phyloP scores from a whole-genome alignment of 148 eudicot species.

The Vaccinium corymbosum region DNA sequence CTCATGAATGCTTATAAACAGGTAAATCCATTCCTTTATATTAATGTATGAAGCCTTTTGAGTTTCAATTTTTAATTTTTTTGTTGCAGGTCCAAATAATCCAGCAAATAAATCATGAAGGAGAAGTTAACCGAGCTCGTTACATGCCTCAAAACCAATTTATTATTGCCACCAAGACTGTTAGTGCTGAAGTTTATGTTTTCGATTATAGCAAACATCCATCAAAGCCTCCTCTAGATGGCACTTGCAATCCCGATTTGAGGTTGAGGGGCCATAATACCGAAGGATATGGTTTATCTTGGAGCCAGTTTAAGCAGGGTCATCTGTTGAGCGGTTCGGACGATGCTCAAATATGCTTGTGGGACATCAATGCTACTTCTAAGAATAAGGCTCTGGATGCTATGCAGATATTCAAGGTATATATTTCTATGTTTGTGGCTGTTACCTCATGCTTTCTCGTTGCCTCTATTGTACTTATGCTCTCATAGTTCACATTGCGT shows the following conservation, averaged over 20 bases:
- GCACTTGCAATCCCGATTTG: conserved; percentile 72
- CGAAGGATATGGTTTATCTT: conserved; percentile 50
- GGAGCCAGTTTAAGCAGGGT: too few species aligned
- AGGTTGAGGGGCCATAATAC: conserved; percentile 78
- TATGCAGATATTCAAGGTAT: too few species aligned
- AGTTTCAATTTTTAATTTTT: background rate
- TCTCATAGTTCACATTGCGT: too few species aligned
- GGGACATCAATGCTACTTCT: too few species aligned
- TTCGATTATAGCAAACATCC: conserved; percentile 55
- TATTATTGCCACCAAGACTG: conserved; percentile 82
- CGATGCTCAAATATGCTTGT: too few species aligned
- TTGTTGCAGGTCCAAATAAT: conserved; percentile 74
- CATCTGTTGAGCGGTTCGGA: too few species aligned
- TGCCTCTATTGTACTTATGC: too few species aligned
- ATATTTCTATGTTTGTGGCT: too few species aligned
- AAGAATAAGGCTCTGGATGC: too few species aligned
- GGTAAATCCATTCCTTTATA: too few species aligned
- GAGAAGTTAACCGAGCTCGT: conserved; percentile 63
- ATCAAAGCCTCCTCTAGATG: conserved; percentile 48
- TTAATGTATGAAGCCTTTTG: too few species aligned
- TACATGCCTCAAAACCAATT: conserved; percentile 85
- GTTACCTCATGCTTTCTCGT: too few species aligned
- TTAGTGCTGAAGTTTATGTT: conserved; percentile 77
- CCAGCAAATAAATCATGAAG: conserved; percentile 43
- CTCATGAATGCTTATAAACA: background rate